Evolutionary conservation across 1,284 basidiomycete species (phyloP).

Genomic region (Cutaneotrichosporon daszewskae): DNA sequence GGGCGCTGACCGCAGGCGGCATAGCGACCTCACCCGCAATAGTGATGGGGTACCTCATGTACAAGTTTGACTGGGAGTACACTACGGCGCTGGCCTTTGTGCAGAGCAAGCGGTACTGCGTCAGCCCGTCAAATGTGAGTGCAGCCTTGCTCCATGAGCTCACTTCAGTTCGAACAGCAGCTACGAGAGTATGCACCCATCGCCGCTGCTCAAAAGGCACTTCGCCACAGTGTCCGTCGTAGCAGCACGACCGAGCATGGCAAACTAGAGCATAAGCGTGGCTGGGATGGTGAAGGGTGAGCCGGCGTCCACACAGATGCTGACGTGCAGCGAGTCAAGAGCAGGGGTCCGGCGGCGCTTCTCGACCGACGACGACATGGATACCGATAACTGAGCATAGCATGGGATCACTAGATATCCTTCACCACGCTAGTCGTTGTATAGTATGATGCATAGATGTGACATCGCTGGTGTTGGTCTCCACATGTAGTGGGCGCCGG

Average conservation of each 20-base stretch:
- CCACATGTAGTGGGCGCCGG: too few species aligned
- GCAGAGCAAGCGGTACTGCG: slow-evolving; percentile 83
- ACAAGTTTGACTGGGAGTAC: slow-evolving; percentile 64
- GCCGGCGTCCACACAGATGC: too few species aligned
- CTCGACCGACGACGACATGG: slow-evolving; percentile 1
- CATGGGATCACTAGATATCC: too few species aligned
- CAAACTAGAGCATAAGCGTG: slow-evolving; percentile 14
- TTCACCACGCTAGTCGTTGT: too few species aligned
- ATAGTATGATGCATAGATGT: too few species aligned
- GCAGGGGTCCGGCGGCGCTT: neutral
- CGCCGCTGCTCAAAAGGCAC: slow-evolving; percentile 46
- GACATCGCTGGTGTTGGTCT: too few species aligned
- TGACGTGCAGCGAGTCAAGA: too few species aligned
- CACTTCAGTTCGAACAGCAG: slow-evolving; percentile 68
- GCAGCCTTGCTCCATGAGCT: neutral
- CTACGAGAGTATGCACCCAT: slow-evolving; percentile 91
- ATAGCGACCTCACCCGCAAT: slow-evolving; percentile 82
- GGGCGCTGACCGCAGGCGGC: slow-evolving; percentile 56
- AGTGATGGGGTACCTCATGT: slow-evolving; percentile 89
- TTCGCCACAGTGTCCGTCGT: neutral
- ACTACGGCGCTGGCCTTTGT: slow-evolving; percentile 77
- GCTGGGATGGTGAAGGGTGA: slow-evolving; percentile 13
- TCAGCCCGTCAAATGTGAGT: slow-evolving; percentile 67
- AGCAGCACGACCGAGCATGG: slow-evolving; percentile 6
- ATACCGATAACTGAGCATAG: too few species aligned